Evolutionary conservation across 495 filamentous ascomycete genomes (phyloP), one percentile per base, ranked within the genome.

Genomic region (Hyphodiscus hymeniophilus): DNA sequence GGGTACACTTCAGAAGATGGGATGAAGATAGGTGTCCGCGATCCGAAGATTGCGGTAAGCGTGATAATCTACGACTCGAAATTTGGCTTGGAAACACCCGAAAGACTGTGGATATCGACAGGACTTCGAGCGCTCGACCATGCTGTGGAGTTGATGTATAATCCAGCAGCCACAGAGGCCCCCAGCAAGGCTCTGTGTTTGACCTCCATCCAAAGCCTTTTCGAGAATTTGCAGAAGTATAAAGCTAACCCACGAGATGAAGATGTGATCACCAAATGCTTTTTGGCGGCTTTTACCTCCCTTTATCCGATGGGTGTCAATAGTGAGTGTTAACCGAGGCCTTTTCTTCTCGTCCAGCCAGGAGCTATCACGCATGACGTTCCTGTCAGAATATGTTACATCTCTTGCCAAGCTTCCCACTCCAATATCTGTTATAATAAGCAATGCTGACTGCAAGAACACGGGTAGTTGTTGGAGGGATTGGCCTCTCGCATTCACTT

Each of bases 41-140:
- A 55, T 15, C 60, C 60, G 1, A 55, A 65, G n/a, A 43, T 70
- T n/a, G 67, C 55, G 1, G 60, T 64, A 0, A 36, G 60, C 12
- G 63, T 61, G 22, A 62, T 75, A 16, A 36, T 75, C 5, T 75
- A 75, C 53, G 72, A 75, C 47, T 38, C 65, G 3, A 58, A 38
- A 1, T 75, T 67, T 48, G 68, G 59, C 0, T 39, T 54, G 21
- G 47, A 74, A 22, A 75, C 70, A 13, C 72, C 72, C 10, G 52
- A 47, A 22, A 52, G 52, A 21, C 58, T 74, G 1, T 72, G 60
- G 59, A 45, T 73, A 23, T 58, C 59, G 11, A 74, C 72, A 0
- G 72, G 58, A 4, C 58, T 75, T 39, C 53, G 71, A 13, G 65
- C 72, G 0, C 50, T 75, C 32, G 72, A 74, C 48, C 72, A 75